A percentile compares a stretch with the other conserved stretches of the same genome.
Conservation (phyloP, 2,329 filamentous ascomycete species). For the Microdochium bolleyi region DNA sequence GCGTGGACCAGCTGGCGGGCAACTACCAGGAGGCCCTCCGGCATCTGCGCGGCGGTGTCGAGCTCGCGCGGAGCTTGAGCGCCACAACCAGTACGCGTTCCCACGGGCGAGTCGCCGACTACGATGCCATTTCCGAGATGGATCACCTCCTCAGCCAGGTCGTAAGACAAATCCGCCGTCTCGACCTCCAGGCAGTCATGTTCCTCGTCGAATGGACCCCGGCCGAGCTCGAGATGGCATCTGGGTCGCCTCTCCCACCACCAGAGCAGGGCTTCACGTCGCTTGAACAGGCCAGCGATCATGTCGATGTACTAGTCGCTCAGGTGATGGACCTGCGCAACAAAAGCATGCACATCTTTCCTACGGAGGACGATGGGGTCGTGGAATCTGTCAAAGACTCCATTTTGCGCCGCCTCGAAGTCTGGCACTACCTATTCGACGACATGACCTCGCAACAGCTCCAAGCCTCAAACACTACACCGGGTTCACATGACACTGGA, state of each 20-base stretch:
- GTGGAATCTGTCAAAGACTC: conserved; percentile 5
- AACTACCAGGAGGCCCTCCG: conserved; percentile 23
- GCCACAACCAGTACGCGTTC: conserved; percentile 4
- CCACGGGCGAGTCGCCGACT: conserved; percentile 5
- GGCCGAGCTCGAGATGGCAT: conserved; percentile 10
- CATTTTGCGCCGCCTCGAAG: conserved; percentile 13
- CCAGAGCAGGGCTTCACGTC: conserved; percentile 14
- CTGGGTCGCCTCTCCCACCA: conserved; percentile 5
- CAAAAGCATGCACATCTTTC: conserved; percentile 11
- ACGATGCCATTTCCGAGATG: conserved; percentile 7
- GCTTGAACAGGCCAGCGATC: conserved; percentile 21
- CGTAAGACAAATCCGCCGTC: conserved; percentile 23
- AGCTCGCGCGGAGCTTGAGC: conserved; percentile 16
- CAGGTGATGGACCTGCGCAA: conserved; percentile 19
- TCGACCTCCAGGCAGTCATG: conserved; percentile 24
- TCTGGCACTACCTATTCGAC: conserved; percentile 17
- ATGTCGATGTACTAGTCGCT: conserved; percentile 20
- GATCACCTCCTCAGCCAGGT: conserved; percentile 17
- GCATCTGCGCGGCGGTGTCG: conserved; percentile 25
- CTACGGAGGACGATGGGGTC: conserved; percentile 3
- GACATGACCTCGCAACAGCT: conserved; percentile 11
- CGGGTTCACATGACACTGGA: no score
- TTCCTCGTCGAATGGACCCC: conserved; percentile 26
- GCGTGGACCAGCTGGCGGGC: conserved; percentile 26
- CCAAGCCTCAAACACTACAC: conserved; percentile 1